Base-by-base conservation (phyloP, 73 alveolate genomes). In the Breviolum minutum region DNA sequence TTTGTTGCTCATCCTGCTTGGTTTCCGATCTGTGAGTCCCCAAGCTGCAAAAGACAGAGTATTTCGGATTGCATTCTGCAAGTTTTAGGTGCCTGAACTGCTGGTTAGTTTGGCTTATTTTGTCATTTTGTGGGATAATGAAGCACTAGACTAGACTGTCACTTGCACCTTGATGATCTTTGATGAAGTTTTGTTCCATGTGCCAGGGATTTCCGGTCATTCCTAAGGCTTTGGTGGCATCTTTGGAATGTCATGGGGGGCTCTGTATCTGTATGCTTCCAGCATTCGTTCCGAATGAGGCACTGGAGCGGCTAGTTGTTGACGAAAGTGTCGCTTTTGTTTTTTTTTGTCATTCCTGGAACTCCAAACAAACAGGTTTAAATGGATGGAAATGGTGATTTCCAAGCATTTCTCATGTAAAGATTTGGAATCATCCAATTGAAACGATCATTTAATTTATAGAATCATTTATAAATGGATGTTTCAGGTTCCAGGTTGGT, bases 211-310 rank as follows among this genome's bases (percentile, higher is more conserved):
- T 13, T 63, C 64, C 32, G n/a, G 30, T 10, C 81, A 83, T n/a
- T 63, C n/a, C 68, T 32, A n/a, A 90, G 97, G 98, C 24, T 74
- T 61, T 74, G 89, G 98, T 19, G 98, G 98, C 90, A 92, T 92
- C 79, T 92, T 92, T 63, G 98, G 98, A 30, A 70, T 92, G 48
- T 73, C 98, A 48, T 92, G 98, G 98, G 98, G 98, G n/a, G 89
- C 98, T 10, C 32, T 60, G 24, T 92, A 92, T 62, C 81, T 92
- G 77, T 92, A 76, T 76, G 77, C 90, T 8, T 92, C 98, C 91
- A 92, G 98, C 98, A 61, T 92, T n/a, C 98, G 98, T 12, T 74
- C 91, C 66, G 98, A 92, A 92, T 92, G 98, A 92, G 88, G 88
- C 88, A 0, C 10, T 48, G 88, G 88, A 70, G 77, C 77, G 24